Percentiles rank a stretch among this genome's conserved stretches.
phyloP scores from a whole-genome alignment of 2,329 filamentous ascomycete species.

The Atkinsonella hypoxylon region DNA sequence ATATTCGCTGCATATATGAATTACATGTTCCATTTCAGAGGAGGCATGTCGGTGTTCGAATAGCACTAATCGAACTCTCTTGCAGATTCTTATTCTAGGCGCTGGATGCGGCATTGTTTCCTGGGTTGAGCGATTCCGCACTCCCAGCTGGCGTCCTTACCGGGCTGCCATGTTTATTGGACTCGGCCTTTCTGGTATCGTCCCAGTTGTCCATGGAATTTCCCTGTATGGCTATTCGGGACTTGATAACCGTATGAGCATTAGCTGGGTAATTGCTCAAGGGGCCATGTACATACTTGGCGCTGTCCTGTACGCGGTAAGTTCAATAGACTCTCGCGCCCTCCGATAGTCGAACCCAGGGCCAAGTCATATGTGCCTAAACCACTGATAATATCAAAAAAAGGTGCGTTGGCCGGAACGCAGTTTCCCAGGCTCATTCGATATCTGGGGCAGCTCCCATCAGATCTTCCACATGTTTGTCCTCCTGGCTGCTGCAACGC shows the following conservation, averaged over 20 bases:
- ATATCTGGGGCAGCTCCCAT: conserved; percentile 87
- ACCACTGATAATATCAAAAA: too few relatives aligned
- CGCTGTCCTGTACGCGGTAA: conserved; percentile 72
- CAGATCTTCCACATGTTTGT: conserved; percentile 94
- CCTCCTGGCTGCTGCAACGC: conserved; percentile 66
- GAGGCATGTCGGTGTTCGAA: background rate
- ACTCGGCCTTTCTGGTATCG: conserved; percentile 71
- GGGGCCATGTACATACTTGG: conserved; percentile 78
- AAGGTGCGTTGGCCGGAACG: conserved; percentile 74
- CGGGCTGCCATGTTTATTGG: conserved; percentile 81
- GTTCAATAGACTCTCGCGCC: conserved; percentile 16
- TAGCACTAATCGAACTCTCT: background rate
- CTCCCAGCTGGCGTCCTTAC: conserved; percentile 72
- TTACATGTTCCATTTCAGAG: background rate
- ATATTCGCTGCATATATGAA: background rate
- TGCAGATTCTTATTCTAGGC: conserved; percentile 65
- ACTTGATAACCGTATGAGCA: conserved; percentile 61
- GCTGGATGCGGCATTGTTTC: conserved; percentile 66
- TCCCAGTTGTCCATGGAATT: conserved; percentile 73
- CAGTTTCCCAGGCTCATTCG: conserved; percentile 63
- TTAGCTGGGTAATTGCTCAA: conserved; percentile 70
- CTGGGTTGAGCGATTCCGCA: conserved; percentile 72
- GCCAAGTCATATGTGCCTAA: too few relatives aligned
- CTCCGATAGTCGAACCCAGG: background rate
- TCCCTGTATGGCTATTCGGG: conserved; percentile 51